A percentile compares a stretch with the other conserved stretches of the same genome.
Evolutionary conservation across 768 basidiomycete species (phyloP).

Genomic region (Clavaria fumosa): DNA sequence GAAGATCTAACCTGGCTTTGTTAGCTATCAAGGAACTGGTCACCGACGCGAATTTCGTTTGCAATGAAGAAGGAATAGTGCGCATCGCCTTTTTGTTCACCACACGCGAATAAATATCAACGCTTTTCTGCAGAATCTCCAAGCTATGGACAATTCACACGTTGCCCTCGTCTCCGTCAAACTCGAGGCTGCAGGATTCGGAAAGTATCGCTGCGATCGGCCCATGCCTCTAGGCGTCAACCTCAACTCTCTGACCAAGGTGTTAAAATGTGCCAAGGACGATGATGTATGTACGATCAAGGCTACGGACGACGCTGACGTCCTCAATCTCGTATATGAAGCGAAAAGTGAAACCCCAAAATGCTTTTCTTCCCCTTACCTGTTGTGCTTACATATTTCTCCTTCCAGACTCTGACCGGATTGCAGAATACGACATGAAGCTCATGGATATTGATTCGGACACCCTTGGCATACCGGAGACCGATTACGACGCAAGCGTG

Average conservation of each 20-base stretch:
- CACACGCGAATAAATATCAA: not conserved
- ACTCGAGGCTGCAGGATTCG: constrained; percentile 67
- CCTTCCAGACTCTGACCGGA: constrained; percentile 65
- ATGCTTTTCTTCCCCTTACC: constrained; percentile 5
- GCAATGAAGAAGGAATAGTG: constrained; percentile 80
- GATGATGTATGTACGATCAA: constrained; percentile 86
- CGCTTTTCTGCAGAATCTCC: constrained; percentile 34
- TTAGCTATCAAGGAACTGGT: constrained; percentile 95
- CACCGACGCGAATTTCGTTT: constrained; percentile 94
- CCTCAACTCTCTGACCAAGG: constrained; percentile 79
- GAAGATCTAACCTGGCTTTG: constrained; percentile 5
- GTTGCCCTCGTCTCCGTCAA: constrained; percentile 91
- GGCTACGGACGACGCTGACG: constrained; percentile 81
- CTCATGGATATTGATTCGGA: constrained; percentile 99
- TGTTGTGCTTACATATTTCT: constrained; percentile 2
- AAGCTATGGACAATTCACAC: constrained; percentile 99
- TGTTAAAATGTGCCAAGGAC: constrained; percentile 93
- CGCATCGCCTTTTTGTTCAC: not conserved
- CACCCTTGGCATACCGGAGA: constrained; percentile 89
- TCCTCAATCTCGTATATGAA: constrained; percentile 81
- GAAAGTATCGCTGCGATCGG: constrained; percentile 83
- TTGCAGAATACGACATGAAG: constrained; percentile 98
- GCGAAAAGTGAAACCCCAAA: constrained; percentile 47
- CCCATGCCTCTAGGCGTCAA: constrained; percentile 88
- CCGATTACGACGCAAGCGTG: constrained; percentile 89